These are phyloP conservation scores for Talinum fruticosum DNA, from an alignment of 148 eudicot species.

Conservation along the genomic window DNA sequence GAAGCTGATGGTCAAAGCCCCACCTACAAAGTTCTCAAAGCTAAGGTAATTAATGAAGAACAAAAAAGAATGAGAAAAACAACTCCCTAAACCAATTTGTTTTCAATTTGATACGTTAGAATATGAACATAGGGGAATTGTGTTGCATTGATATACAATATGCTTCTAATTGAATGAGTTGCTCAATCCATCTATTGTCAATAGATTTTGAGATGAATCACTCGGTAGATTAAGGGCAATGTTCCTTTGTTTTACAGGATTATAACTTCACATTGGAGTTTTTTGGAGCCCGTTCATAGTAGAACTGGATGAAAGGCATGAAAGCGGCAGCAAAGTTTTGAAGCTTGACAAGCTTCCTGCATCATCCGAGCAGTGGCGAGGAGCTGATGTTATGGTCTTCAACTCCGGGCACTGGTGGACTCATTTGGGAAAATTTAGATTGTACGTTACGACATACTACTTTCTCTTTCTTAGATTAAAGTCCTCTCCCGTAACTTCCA, in stretches of 20 bases:
- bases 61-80: not conserved
- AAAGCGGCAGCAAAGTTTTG: conserved; percentile 31
- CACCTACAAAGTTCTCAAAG: conserved; percentile 29
- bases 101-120: too few species aligned
- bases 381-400: conserved; percentile 56
- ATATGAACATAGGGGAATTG: too few species aligned
- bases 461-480: too few species aligned
- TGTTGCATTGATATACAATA: too few species aligned
- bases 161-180: too few species aligned
- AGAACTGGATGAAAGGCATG: conserved; percentile 26
- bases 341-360: conserved; percentile 34
- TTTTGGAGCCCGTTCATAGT: conserved; percentile 55
- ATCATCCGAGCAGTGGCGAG: conserved; percentile 37
- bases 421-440: conserved; percentile 20
- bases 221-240: too few species aligned
- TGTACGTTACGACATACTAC: not conserved
- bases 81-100: too few species aligned
- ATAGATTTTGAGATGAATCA: too few species aligned
- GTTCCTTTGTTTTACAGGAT: conserved; percentile 28
- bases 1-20: conserved; percentile 2
- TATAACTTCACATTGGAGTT: conserved; percentile 51
- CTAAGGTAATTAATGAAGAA: conserved; percentile 26
- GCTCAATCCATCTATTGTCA: too few species aligned
- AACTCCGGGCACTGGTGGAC: conserved; percentile 66
- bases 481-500: too few species aligned